Evolutionary conservation across 2,329 filamentous ascomycete species (phyloP), one percentile per base, ranked within the genome.

Genomic region (Herpotrichia juniperi): DNA sequence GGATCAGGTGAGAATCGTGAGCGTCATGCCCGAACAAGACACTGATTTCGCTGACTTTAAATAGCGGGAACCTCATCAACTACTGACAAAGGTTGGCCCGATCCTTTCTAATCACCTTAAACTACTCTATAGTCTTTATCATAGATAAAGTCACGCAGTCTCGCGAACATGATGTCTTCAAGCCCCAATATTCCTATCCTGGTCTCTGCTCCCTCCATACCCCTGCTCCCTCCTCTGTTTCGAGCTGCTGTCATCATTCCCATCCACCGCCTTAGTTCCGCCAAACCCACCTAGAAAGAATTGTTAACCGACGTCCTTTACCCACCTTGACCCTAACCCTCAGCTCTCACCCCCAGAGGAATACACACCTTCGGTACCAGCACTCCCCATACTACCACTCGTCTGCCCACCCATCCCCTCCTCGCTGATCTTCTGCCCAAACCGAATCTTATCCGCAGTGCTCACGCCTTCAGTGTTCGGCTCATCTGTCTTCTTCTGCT

Each of bases 401-500:
- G 82, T 85, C 70, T 79, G 74, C 6, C 80, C 81, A 28, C 82
- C 83, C 66, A 82, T 77, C 2, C 82, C 83, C 24, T 80, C 66
- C 63, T 85, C 81, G 30, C 78, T 80, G 32, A 85, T 82, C 5
- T 76, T 75, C 67, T 85, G 79, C 6, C 83, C 84, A 58, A 82
- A 84, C 35, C 80, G 72, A 2, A 82, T 78, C 58, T 83, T 83
- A 55, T 80, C 80, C 31, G 76, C 79, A 5, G 63, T 50, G 11
- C 64, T 67, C 31, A 74, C 56, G 46, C 69, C 67, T 24, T 55
- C 74, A 74, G 67, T 76, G 71, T 65, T 80, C 65, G 53, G 78
- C 72, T 56, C 76, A 62, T 57, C 72, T 57, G 51, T 67, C 56
- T 51, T 50, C 49, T 58, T 62, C 49, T 59, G 51, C 47, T 54